phyloP scores from a whole-genome alignment of 1,284 basidiomycete genomes.

The Leccinum huronense region DNA sequence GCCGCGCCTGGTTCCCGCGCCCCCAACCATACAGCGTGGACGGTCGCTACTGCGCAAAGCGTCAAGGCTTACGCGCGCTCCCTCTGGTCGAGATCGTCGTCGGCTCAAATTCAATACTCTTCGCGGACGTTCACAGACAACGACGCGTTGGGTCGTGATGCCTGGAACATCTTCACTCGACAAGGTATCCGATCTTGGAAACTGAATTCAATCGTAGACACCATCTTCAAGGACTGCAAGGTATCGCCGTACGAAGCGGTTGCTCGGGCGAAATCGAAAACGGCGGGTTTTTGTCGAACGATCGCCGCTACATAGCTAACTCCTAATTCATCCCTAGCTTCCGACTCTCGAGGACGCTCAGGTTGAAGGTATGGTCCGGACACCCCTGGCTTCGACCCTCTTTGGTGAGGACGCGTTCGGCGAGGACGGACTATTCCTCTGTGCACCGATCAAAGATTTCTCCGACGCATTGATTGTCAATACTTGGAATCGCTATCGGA shows the following conservation, averaged over 20 bases:
- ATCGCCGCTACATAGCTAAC: neutral
- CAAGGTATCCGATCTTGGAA: neutral
- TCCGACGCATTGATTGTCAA: neutral
- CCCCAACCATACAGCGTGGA: neutral
- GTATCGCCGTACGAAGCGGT: neutral
- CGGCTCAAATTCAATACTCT: neutral
- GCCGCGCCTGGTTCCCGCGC: neutral
- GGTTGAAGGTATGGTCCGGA: neutral
- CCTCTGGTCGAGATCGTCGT: neutral
- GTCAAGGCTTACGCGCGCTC: neutral
- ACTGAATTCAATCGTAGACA: neutral
- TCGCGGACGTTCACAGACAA: neutral
- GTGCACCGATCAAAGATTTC: neutral
- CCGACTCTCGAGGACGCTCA: neutral
- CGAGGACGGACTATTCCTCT: neutral
- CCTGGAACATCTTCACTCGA: neutral
- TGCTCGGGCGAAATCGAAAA: neutral
- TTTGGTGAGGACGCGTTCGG: neutral
- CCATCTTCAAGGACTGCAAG: neutral
- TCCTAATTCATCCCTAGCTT: neutral
- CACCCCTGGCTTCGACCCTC: neutral
- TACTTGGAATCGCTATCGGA: neutral
- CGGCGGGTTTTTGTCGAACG: neutral
- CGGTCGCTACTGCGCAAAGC: neutral
- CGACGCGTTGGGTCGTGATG: neutral